Conservation (phyloP, 2,329 filamentous ascomycete genomes). For the Rutstroemia sp. region DNA sequence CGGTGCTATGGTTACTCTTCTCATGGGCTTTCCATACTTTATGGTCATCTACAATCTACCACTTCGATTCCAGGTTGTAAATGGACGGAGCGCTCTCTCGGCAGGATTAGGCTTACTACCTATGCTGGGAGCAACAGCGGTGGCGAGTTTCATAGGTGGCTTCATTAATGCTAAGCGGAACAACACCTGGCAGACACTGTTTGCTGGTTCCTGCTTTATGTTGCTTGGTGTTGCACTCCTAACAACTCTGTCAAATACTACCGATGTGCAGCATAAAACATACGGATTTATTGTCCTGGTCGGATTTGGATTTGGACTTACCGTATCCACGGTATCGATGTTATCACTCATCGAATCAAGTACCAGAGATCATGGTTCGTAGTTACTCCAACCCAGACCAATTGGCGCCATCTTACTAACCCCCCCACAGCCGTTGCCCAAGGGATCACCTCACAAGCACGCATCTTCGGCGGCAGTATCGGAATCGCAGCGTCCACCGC, state of each 20-base stretch:
- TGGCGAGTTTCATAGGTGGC: slow-evolving; percentile 30
- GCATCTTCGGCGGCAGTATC: slow-evolving; percentile 52
- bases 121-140: slow-evolving; percentile 47
- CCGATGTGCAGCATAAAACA: slow-evolving; percentile 11
- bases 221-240: slow-evolving; percentile 45
- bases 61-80: slow-evolving; percentile 53
- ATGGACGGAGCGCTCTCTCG: slow-evolving; percentile 43
- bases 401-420: not conserved
- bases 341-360: slow-evolving; percentile 47
- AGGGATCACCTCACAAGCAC: slow-evolving; percentile 51
- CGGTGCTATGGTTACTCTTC: slow-evolving; percentile 38
- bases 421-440: slow-evolving; percentile 42
- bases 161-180: slow-evolving; percentile 35
- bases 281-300: slow-evolving; percentile 51
- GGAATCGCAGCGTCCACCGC: slow-evolving; percentile 53
- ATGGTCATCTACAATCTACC: slow-evolving; percentile 51
- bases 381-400: not conserved
- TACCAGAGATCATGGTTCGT: slow-evolving; percentile 30
- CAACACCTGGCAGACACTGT: slow-evolving; percentile 43
- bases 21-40: slow-evolving; percentile 51
- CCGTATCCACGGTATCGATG: slow-evolving; percentile 32
- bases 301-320: slow-evolving; percentile 50
- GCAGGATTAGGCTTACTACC: slow-evolving; percentile 52
- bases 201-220: slow-evolving; percentile 43
- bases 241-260: slow-evolving; percentile 28